phyloP scores from a whole-genome alignment of 495 filamentous ascomycete species.

The Talaromyces wortmannii region DNA sequence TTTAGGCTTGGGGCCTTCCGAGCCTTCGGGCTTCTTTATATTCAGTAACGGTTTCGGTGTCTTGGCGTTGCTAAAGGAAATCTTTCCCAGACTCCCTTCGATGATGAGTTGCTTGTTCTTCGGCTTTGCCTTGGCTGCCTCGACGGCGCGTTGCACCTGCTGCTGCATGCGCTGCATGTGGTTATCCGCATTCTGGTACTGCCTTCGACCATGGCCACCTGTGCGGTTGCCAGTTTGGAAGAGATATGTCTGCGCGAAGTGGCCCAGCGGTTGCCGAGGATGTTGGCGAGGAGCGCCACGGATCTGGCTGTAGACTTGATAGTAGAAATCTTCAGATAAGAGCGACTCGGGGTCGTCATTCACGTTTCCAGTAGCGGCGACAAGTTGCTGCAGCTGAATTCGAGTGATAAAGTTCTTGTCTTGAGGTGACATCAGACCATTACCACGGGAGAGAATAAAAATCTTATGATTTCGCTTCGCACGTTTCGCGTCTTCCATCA shows the following conservation, averaged over 20 bases:
- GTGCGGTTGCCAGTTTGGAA: slow-evolving; percentile 82
- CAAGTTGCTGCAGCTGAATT: slow-evolving; percentile 93
- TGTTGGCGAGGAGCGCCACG: slow-evolving; percentile 79
- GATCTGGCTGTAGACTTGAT: slow-evolving; percentile 92
- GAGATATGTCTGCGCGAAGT: slow-evolving; percentile 96
- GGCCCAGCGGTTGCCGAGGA: slow-evolving; percentile 83
- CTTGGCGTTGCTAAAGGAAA: slow-evolving; percentile 97
- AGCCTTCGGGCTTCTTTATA: slow-evolving; percentile 80
- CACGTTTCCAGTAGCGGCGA: slow-evolving; percentile 81
- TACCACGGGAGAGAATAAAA: slow-evolving; percentile 83
- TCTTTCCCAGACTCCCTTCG: slow-evolving; percentile 96
- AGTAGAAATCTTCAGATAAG: slow-evolving; percentile 92
- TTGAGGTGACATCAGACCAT: slow-evolving; percentile 96
- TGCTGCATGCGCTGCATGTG: slow-evolving; percentile 99
- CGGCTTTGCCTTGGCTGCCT: slow-evolving; percentile 91
- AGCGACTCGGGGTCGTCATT: slow-evolving; percentile 76
- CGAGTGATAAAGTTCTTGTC: slow-evolving; percentile 99
- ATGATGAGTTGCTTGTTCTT: slow-evolving; percentile 98
- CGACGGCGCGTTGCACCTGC: slow-evolving; percentile 93
- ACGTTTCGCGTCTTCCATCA: slow-evolving; percentile 87
- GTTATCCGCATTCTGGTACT: slow-evolving; percentile 76
- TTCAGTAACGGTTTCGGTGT: slow-evolving; percentile 91
- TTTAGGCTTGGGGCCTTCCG: slow-evolving; percentile 37
- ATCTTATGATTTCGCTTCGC: slow-evolving; percentile 99
- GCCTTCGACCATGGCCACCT: slow-evolving; percentile 56